Percentiles rank a stretch among this genome's conserved stretches.
Conservation (phyloP, 768 basidiomycete species). For the Tulasnella sp. region DNA sequence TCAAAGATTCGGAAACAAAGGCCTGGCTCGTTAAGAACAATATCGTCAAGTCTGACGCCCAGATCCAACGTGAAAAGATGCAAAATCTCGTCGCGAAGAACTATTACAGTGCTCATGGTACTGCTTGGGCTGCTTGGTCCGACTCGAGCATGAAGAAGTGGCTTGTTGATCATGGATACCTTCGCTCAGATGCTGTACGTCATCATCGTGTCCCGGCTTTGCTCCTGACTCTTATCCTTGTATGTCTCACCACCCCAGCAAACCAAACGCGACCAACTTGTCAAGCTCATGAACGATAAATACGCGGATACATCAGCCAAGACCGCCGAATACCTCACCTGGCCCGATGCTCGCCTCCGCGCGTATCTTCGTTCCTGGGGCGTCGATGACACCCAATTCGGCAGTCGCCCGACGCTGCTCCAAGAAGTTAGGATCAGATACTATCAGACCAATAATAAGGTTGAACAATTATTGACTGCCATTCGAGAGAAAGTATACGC, state of each 20-base stretch:
- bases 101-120: conserved; percentile 38
- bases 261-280: conserved; percentile 61
- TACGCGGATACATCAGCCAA: conserved; percentile 38
- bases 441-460: conserved; percentile 39
- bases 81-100: conserved; percentile 60
- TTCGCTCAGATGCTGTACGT: conserved; percentile 37
- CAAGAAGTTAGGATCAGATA: conserved; percentile 29
- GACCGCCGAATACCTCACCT: conserved; percentile 59
- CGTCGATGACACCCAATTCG: conserved; percentile 51
- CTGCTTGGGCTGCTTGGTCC: conserved; percentile 40
- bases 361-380: conserved; percentile 75
- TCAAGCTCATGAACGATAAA: conserved; percentile 61
- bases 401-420: conserved; percentile 58
- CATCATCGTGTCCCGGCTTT: not conserved
- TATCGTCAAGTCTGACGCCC: conserved; percentile 57
- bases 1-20: conserved; percentile 59
- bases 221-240: too few relatives aligned
- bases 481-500: conserved; percentile 55
- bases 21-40: conserved; percentile 67
- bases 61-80: conserved; percentile 63
- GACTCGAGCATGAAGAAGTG: conserved; percentile 60
- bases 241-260: conserved; percentile 24
- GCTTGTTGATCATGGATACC: conserved; percentile 61
- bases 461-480: conserved; percentile 44
- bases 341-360: conserved; percentile 88